A percentile compares a stretch with the other conserved stretches of the same genome.
Evolutionary conservation across 495 filamentous ascomycete species (phyloP).

Genomic region (Neurospora discreta): DNA sequence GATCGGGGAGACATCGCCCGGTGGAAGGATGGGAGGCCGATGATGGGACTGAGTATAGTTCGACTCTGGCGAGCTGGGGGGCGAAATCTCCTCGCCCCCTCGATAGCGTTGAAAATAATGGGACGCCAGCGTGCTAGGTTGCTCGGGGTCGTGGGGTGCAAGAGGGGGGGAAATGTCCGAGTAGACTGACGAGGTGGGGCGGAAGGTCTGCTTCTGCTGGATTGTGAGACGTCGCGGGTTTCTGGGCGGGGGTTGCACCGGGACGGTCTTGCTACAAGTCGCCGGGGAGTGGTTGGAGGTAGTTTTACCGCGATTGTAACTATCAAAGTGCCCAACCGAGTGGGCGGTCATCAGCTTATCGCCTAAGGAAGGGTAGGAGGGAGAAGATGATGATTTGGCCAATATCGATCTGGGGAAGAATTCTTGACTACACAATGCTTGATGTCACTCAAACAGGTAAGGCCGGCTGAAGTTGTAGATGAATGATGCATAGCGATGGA

Average conservation of each 20-base stretch:
- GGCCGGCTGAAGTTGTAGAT: not conserved
- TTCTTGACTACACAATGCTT: not conserved
- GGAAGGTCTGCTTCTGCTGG: slow-evolving; percentile 20
- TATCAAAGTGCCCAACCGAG: not conserved
- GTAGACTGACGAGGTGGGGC: slow-evolving; percentile 31
- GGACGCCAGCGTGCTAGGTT: slow-evolving; percentile 18
- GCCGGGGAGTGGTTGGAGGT: not conserved
- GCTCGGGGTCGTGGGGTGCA: slow-evolving; percentile 20
- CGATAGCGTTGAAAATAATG: slow-evolving; percentile 18
- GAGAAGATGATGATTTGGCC: not conserved
- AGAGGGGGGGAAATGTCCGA: slow-evolving; percentile 20
- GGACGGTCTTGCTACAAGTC: slow-evolving; percentile 18
- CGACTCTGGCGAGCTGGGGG: slow-evolving; percentile 38
- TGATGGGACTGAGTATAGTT: slow-evolving; percentile 8
- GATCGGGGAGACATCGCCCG: slow-evolving; percentile 40
- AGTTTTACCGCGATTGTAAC: not conserved
- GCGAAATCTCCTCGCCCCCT: slow-evolving; percentile 30
- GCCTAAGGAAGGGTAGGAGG: not conserved
- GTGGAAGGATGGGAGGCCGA: slow-evolving; percentile 5
- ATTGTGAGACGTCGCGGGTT: slow-evolving; percentile 21
- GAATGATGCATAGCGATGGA: not conserved
- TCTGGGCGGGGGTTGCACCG: slow-evolving; percentile 22
- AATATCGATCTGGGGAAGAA: not conserved
- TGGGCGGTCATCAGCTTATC: not conserved
- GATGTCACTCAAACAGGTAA: not conserved